These are phyloP conservation scores for Hanseniaspora lachancei DNA, from an alignment of 805 yeast genomes.

Conservation along the genomic window DNA sequence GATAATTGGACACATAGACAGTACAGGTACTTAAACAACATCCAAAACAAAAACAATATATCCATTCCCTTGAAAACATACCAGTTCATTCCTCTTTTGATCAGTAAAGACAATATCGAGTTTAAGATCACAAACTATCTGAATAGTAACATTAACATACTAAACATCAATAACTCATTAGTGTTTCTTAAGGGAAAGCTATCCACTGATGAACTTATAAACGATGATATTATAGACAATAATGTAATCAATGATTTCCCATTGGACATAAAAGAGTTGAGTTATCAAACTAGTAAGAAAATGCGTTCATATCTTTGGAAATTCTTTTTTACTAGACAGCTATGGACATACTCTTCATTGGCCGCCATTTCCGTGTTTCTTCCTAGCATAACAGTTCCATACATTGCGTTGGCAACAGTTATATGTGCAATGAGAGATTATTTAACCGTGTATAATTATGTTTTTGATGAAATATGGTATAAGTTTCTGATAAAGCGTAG, in stretches of 20 bases:
- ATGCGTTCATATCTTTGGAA: constrained; percentile 11
- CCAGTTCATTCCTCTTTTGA: constrained; percentile 5
- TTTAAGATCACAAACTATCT: constrained; percentile 8
- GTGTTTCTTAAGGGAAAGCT: constrained; percentile 10
- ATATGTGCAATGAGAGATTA: constrained; percentile 10
- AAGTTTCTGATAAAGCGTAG: constrained; percentile 9
- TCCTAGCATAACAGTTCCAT: neutral
- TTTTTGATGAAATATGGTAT: constrained; percentile 11
- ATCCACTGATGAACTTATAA: constrained; percentile 10
- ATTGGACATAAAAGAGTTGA: constrained; percentile 7
- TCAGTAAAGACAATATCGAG: constrained; percentile 3
- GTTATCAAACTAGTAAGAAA: constrained; percentile 5
- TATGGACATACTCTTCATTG: constrained; percentile 4
- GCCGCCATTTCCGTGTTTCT: neutral
- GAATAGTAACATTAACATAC: constrained; percentile 8
- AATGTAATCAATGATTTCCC: constrained; percentile 11
- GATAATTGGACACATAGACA: constrained; percentile 10
- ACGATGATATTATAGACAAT: constrained; percentile 8
- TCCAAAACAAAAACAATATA: constrained; percentile 8
- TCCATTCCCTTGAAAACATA: constrained; percentile 1
- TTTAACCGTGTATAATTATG: constrained; percentile 7
- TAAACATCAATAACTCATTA: constrained; percentile 10
- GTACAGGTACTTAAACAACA: constrained; percentile 8
- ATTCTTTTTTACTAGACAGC: constrained; percentile 9
- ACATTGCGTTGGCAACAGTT: neutral